Evolutionary conservation across 2,329 filamentous ascomycete genomes (phyloP), one percentile per base, ranked within the genome.

Genomic region (Aureobasidium leucospermi): DNA sequence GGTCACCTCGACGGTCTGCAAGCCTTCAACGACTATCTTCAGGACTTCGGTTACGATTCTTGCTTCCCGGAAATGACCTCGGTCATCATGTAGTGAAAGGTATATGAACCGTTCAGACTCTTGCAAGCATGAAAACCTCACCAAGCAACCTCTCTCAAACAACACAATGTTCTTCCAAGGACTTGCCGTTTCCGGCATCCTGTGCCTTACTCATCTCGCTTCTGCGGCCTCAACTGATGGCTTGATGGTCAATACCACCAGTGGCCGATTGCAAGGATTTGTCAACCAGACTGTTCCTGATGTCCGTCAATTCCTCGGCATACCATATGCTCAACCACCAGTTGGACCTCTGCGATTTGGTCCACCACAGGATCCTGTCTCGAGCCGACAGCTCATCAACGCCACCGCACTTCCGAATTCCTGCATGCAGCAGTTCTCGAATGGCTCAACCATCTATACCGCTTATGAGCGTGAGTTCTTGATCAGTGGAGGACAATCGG

Each of bases 281-380:
- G 65, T 76, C 62, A 72, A 70, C 7, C 55, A 64, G 15, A 58
- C 53, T 10, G 66, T 70, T 31, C 77, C 76, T 62, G 67, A 76
- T 41, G 75, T 79, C 64, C 76, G 79, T 60, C 69, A 73, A 62
- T 79, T 78, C 64, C 71, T 79, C 28, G 77, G 77, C 3, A 68
- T 73, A 4, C 71, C 71, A 2, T 73, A 68, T 63, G 71, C 71
- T 7, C 69, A 72, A 51, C 69, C 71, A n/a, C 70, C 71, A 1
- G 58, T 70, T 9, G 67, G 64, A 23, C 62, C 67, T 16, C 63
- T 71, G 5, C 64, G 71, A 31, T 73, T 72, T 61, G 63, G 64
- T 38, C 65, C 65, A 13, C 69, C 71, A 6, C 66, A 47, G 36
- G 45, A 53, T 32, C 29, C 42, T 3, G 49, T 55, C 16, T 23